Evolutionary conservation across 495 filamentous ascomycete species (phyloP).

Genomic region (Jackrogersella multiformis): DNA sequence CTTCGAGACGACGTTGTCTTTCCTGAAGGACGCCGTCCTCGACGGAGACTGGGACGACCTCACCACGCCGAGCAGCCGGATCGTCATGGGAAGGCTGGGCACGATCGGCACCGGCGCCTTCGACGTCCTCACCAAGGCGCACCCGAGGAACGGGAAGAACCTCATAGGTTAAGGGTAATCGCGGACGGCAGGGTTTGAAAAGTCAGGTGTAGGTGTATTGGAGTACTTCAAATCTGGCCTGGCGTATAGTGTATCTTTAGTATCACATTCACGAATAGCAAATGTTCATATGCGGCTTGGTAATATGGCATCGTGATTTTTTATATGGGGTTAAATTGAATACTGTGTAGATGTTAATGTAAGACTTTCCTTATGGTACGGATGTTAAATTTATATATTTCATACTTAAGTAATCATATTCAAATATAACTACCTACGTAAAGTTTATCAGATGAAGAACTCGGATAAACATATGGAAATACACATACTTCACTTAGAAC

Average conservation of each 20-base stretch:
- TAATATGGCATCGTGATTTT: neutral
- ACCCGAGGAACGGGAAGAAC: conserved; percentile 51
- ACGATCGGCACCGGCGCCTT: conserved; percentile 90
- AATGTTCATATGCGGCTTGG: neutral
- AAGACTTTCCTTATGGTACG: no score
- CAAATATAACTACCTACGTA: no score
- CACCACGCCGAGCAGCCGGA: conserved; percentile 82
- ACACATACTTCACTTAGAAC: no score
- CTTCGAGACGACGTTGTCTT: conserved; percentile 93
- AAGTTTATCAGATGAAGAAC: no score
- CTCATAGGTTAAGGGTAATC: conserved; percentile 17
- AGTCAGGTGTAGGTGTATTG: conserved; percentile 14
- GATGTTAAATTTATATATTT: no score
- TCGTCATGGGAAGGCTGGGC: conserved; percentile 85
- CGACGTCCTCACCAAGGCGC: conserved; percentile 73
- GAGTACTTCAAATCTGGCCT: conserved; percentile 7
- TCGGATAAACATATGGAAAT: no score
- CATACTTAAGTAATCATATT: no score
- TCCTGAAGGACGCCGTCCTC: conserved; percentile 88
- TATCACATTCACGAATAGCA: conserved; percentile 2
- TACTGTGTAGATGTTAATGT: neutral
- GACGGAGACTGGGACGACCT: conserved; percentile 92
- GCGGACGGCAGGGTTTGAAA: neutral
- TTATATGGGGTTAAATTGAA: neutral
- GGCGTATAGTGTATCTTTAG: conserved; percentile 18